These are phyloP conservation scores for Aspergillus latus DNA, from an alignment of 2,329 filamentous ascomycete genomes.

Conservation along the genomic window DNA sequence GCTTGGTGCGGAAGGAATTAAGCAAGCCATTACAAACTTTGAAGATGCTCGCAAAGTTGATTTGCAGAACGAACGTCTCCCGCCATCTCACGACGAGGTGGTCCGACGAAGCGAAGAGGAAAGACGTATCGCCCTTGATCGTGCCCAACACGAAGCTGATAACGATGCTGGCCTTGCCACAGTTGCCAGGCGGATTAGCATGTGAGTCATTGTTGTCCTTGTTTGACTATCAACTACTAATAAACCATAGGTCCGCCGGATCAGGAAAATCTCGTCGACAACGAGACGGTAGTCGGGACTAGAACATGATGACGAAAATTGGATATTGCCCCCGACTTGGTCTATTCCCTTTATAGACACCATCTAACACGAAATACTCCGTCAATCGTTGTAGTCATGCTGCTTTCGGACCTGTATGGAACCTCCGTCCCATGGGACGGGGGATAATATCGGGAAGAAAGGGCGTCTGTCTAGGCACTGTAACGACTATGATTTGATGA, in stretches of 20 bases:
- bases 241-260: constrained; percentile 39
- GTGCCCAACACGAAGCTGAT: constrained; percentile 83
- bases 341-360: constrained; percentile 7
- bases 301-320: constrained; percentile 20
- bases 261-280: constrained; percentile 37
- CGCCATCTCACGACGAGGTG: constrained; percentile 90
- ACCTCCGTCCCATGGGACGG: background rate
- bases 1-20: constrained; percentile 97
- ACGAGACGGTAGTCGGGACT: constrained; percentile 29
- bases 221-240: constrained; percentile 16
- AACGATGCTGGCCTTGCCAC: constrained; percentile 86
- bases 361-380: background rate
- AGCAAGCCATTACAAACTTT: constrained; percentile 94
- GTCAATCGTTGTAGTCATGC: constrained; percentile 12
- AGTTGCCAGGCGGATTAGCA: constrained; percentile 89
- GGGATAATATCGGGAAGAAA: background rate
- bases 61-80: constrained; percentile 90
- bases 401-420: constrained; percentile 17
- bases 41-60: constrained; percentile 97
- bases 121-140: constrained; percentile 76
- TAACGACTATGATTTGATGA: background rate
- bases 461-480: constrained; percentile 1
- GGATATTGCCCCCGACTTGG: constrained; percentile 9
- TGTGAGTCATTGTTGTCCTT: constrained; percentile 64
- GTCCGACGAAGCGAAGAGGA: constrained; percentile 78